Base-by-base conservation (phyloP, 352 stramenopile genomes). In the Phytophthora melonis region DNA sequence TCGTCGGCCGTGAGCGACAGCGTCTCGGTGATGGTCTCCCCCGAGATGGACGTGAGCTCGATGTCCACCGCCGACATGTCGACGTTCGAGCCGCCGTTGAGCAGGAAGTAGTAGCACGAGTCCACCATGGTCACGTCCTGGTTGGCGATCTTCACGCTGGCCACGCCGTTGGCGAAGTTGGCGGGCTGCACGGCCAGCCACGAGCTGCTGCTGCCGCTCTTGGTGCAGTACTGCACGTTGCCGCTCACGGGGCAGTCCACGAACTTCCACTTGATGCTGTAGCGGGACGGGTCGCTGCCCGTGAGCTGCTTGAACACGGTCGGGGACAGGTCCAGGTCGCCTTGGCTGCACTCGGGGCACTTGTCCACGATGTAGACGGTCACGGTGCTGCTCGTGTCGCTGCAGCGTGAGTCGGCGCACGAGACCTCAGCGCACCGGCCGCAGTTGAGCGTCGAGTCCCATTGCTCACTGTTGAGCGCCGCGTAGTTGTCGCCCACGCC, bases 371-470 rank as follows among this genome's bases (percentile, higher is more conserved):
- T 70, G 67, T 91, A 82, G 11, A 93, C 80, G 14, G 81, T 73
- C 43, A 81, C 64, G 3, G 68, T 83, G 27, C 52, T 87, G 25
- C 27, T 80, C 21, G 68, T 80, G 64, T 88, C 74, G 13, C 66
- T 61, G 66, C 87, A 94, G 1, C 78, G 47, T 10, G 63, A 49
- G 66, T 94, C 88, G 8, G 62, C 71, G 53, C 86, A 93, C 27
- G 77, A 82, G 11, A 93, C 86, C 54, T 91, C 70, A n/a, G 83
- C 88, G 55, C 88, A 94, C 30, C 86, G 84, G 5, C 86, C 86
- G 45, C 88, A 93, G 70, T 90, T 85, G 7, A 58, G 65, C 4
- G 80, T 88, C 56, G 57, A 74, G 58, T 89, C 74, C 80, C 87
- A 93, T 70, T 91, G 86, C 1, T 70, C 47, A 21, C 64, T 73